A percentile compares a stretch with the other conserved stretches of the same genome.
Conservation (phyloP, 108 stramenopile species). For the Seminavis robusta region DNA sequence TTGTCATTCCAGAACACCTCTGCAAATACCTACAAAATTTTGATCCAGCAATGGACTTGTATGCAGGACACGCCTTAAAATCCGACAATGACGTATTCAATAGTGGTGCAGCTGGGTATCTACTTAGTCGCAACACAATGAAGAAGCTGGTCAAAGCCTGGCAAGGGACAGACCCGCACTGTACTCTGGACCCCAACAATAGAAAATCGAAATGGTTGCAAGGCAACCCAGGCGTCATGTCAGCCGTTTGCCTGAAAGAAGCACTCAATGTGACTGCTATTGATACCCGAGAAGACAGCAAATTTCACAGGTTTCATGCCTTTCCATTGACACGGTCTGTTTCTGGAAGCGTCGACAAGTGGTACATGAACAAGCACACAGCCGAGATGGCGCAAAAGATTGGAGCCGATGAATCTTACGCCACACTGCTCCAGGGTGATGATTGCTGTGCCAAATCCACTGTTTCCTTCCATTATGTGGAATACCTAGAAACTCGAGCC, state of each 20-base stretch:
- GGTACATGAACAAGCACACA: constrained; percentile 78
- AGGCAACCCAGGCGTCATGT: constrained; percentile 75
- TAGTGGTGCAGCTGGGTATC: constrained; percentile 85
- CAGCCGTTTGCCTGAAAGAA: constrained; percentile 73
- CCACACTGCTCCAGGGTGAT: constrained; percentile 39
- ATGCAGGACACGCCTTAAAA: constrained; percentile 79
- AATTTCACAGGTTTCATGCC: constrained; percentile 77
- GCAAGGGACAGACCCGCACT: constrained; percentile 52
- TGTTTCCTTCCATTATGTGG: constrained; percentile 90
- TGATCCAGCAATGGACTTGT: constrained; percentile 56
- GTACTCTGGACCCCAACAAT: constrained; percentile 27
- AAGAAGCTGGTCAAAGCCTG: constrained; percentile 54
- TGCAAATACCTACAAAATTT: constrained; percentile 58
- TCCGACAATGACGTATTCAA: constrained; percentile 65
- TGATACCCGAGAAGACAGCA: constrained; percentile 62
- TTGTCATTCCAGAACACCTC: constrained; percentile 78
- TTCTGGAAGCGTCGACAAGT: constrained; percentile 73
- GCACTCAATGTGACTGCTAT: constrained; percentile 41
- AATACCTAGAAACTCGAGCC: constrained; percentile 63
- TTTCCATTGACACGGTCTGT: constrained; percentile 72
- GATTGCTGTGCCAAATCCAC: constrained; percentile 70
- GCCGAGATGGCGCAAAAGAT: constrained; percentile 10
- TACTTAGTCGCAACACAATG: constrained; percentile 76
- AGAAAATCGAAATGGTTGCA: constrained; percentile 71
- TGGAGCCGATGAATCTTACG: constrained; percentile 36